A percentile compares a stretch with the other conserved stretches of the same genome.
Conservation (phyloP, 768 basidiomycete species). For the Nevesoporus exiguus region DNA sequence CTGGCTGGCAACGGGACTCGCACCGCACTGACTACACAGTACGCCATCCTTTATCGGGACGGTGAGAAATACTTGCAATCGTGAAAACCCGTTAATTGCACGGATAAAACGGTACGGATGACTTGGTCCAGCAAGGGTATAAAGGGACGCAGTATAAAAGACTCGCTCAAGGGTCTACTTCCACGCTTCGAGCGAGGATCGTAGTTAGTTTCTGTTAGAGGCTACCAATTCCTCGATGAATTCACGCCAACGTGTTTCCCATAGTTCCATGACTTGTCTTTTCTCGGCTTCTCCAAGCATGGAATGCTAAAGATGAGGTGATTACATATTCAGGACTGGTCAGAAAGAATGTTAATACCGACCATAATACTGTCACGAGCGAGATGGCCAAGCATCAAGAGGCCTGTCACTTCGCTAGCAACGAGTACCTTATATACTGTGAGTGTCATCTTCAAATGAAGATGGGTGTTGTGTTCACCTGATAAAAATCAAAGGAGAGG, state of each 20-base stretch:
- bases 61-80: not conserved
- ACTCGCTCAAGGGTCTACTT: too few species aligned
- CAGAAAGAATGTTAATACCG: not conserved
- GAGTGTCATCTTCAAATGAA: not conserved
- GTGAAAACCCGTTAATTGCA: not conserved
- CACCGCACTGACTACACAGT: not conserved
- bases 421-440: slow-evolving; percentile 51
- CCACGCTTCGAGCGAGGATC: not conserved
- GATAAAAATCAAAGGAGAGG: slow-evolving; percentile 74
- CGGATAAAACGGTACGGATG: too few species aligned
- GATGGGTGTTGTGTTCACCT: slow-evolving; percentile 38
- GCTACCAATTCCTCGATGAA: not conserved
- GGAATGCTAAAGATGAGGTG: slow-evolving; percentile 32
- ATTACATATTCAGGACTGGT: not conserved
- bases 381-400: slow-evolving; percentile 57
- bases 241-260: slow-evolving; percentile 46
- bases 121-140: too few species aligned
- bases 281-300: slow-evolving; percentile 49
- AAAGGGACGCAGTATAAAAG: too few species aligned
- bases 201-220: not conserved
- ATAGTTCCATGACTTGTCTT: slow-evolving; percentile 36
- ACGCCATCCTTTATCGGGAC: not conserved
- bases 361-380: slow-evolving; percentile 68
- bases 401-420: slow-evolving; percentile 63
- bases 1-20: not conserved